A percentile compares a stretch with the other conserved stretches of the same genome.
These are phyloP conservation scores for Fusarium sp. DNA, from an alignment of 2,329 filamentous ascomycete species.

Conservation along the genomic window DNA sequence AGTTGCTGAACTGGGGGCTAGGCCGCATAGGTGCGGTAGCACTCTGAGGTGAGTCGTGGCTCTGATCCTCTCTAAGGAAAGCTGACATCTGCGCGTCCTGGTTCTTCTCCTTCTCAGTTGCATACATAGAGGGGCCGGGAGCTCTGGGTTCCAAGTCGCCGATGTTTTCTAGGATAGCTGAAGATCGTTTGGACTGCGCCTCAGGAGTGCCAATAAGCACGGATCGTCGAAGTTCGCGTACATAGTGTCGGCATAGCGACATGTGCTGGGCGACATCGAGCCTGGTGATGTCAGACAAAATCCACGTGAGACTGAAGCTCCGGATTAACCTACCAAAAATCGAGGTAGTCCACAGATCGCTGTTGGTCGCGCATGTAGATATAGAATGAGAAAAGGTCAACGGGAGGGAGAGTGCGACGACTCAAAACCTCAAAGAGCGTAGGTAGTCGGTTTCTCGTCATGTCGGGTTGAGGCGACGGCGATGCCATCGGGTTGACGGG, in stretches of 20 bases:
- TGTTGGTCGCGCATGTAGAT: conserved; percentile 99
- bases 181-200: conserved; percentile 89
- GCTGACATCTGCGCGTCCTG: conserved; percentile 92
- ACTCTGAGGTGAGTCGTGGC: conserved; percentile 66
- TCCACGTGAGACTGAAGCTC: neutral
- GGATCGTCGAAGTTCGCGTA: conserved; percentile 91
- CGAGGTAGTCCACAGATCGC: conserved; percentile 95
- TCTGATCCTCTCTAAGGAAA: conserved; percentile 78
- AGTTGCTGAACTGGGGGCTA: conserved; percentile 70
- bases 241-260: conserved; percentile 96
- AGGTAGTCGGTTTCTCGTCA: conserved; percentile 84
- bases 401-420: conserved; percentile 91
- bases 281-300: conserved; percentile 64
- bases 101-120: conserved; percentile 77
- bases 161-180: conserved; percentile 78
- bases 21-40: conserved; percentile 59
- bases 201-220: conserved; percentile 95
- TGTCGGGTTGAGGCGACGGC: conserved; percentile 68
- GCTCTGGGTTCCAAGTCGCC: conserved; percentile 73
- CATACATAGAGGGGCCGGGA: conserved; percentile 71
- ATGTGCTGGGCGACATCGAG: conserved; percentile 99
- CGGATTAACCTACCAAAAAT: conserved; percentile 82
- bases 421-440: conserved; percentile 97
- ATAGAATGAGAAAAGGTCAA: conserved; percentile 98
- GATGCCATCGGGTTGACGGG: conserved; percentile 50